phyloP scores from a whole-genome alignment of 2,329 filamentous ascomycete genomes.

The Colletotrichum tabaci region DNA sequence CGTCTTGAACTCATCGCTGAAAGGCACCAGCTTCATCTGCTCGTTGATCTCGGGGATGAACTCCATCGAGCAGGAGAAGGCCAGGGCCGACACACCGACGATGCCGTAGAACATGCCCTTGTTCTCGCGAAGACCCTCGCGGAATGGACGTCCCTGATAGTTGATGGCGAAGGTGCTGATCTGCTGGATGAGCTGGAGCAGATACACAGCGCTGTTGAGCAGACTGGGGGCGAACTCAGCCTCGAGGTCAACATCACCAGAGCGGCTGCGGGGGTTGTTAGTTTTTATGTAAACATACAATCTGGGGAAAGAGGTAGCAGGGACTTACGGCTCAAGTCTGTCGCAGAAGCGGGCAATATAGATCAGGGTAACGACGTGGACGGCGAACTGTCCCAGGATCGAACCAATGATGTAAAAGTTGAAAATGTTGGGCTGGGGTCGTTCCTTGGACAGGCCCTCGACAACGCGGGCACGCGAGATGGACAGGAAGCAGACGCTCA shows the following conservation, averaged over 20 bases:
- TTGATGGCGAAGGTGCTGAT: slow-evolving; percentile 99
- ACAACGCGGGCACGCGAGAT: slow-evolving; percentile 98
- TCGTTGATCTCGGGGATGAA: slow-evolving; percentile 96
- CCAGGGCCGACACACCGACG: slow-evolving; percentile 88
- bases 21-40: slow-evolving; percentile 92
- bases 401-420: slow-evolving; percentile 99
- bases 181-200: slow-evolving; percentile 97
- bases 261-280: slow-evolving; percentile 58
- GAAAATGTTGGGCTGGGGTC: slow-evolving; percentile 98
- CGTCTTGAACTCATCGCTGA: slow-evolving; percentile 88
- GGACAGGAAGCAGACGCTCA: slow-evolving; percentile 99
- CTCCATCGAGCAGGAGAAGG: slow-evolving; percentile 95
- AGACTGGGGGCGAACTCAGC: slow-evolving; percentile 94
- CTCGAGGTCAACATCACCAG: slow-evolving; percentile 84
- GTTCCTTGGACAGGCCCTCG: slow-evolving; percentile 94
- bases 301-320: background rate
- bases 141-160: slow-evolving; percentile 98
- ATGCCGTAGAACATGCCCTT: slow-evolving; percentile 99
- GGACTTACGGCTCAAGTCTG: slow-evolving; percentile 83
- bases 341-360: slow-evolving; percentile 95
- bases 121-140: slow-evolving; percentile 95
- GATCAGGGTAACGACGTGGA: slow-evolving; percentile 94
- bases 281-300: slow-evolving; percentile 18
- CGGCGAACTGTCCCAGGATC: slow-evolving; percentile 95
- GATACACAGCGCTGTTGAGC: slow-evolving; percentile 96